Evolutionary conservation across 2,329 filamentous ascomycete species (phyloP).

Genomic region (Rhinocladiella similis): DNA sequence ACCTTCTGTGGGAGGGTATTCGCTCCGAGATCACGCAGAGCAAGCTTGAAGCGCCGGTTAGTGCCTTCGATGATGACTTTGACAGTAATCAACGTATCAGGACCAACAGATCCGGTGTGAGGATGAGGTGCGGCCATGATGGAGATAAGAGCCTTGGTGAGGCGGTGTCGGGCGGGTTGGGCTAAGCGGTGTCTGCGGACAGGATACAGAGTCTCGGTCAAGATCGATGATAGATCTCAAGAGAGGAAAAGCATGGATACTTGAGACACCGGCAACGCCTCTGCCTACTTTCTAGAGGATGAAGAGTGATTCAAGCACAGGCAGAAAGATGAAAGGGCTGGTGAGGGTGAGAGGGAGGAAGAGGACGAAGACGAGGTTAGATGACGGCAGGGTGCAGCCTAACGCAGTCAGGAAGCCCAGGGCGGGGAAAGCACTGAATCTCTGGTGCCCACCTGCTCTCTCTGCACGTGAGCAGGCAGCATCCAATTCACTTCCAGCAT

Average conservation of each 20-base stretch:
- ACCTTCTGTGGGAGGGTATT: conserved; percentile 80
- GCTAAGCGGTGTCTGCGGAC: conserved; percentile 9
- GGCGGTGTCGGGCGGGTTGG: conserved; percentile 28
- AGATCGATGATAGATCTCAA: conserved; percentile 8
- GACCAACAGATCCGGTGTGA: conserved; percentile 51
- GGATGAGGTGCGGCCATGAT: conserved; percentile 44
- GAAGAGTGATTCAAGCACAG: conserved; percentile 6
- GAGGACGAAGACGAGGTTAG: background rate
- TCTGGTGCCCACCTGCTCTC: too few species aligned
- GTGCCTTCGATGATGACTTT: conserved; percentile 78
- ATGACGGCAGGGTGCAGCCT: conserved; percentile 1
- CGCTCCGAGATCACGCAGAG: conserved; percentile 78
- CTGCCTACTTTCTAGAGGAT: conserved; percentile 3
- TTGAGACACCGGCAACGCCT: background rate
- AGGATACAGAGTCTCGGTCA: conserved; percentile 9
- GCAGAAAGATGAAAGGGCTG: background rate
- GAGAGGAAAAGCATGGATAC: conserved; percentile 9
- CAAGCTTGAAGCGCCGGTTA: conserved; percentile 83
- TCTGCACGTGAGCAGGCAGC: background rate
- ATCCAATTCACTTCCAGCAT: background rate
- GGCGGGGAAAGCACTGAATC: background rate
- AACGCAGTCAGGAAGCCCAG: background rate
- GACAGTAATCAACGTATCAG: conserved; percentile 77
- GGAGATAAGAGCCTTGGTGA: conserved; percentile 29
- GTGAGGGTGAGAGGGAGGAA: background rate